Percentiles rank a stretch among this genome's conserved stretches.
Evolutionary conservation across 2,329 filamentous ascomycete genomes (phyloP).

Genomic region (Xenoacremonium recifei): DNA sequence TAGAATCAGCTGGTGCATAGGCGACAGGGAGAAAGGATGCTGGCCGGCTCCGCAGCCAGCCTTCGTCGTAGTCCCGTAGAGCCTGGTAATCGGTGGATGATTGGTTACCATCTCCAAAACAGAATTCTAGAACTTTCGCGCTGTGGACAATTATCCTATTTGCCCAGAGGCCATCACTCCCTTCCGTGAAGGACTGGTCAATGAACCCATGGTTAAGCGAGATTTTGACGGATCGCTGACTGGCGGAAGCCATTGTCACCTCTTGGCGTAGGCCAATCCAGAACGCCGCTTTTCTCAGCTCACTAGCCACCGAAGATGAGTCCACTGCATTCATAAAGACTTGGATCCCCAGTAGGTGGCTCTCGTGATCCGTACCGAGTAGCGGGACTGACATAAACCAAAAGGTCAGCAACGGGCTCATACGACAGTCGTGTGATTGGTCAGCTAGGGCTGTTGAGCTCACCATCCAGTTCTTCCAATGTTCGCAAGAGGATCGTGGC

Average conservation of each 20-base stretch:
- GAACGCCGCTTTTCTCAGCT: conserved; percentile 52
- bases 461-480: conserved; percentile 52
- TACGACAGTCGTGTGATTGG: conserved; percentile 1
- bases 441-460: neutral
- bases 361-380: conserved; percentile 44
- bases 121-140: conserved; percentile 63
- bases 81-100: conserved; percentile 37
- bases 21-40: conserved; percentile 54
- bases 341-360: conserved; percentile 46
- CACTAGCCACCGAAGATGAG: conserved; percentile 27
- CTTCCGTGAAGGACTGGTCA: conserved; percentile 46
- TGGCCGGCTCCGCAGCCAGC: conserved; percentile 48
- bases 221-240: conserved; percentile 45
- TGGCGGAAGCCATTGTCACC: conserved; percentile 55
- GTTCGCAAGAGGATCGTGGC: conserved; percentile 57
- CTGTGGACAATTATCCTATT: conserved; percentile 62
- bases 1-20: conserved; percentile 33
- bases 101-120: conserved; percentile 47
- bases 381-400: conserved; percentile 20
- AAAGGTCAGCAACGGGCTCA: neutral
- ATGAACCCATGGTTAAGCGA: conserved; percentile 49
- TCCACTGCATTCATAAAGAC: conserved; percentile 44
- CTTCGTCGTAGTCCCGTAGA: conserved; percentile 43
- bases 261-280: conserved; percentile 59
- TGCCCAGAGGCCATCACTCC: conserved; percentile 55